Evolutionary conservation across 1,139 yeast species (phyloP).

Genomic region (Saccharomyces uvarum): DNA sequence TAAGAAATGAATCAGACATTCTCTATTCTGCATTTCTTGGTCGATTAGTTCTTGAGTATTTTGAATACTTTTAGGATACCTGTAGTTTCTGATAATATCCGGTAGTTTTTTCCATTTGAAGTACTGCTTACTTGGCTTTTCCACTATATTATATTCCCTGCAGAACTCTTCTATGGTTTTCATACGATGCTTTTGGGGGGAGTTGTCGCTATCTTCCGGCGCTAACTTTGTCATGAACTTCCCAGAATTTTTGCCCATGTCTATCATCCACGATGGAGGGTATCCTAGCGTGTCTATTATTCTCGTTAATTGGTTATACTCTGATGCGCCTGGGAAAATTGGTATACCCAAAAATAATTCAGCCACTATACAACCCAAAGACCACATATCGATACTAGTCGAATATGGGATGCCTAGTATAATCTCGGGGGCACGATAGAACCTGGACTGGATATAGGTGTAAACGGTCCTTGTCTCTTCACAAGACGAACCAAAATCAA

Average conservation of each 20-base stretch:
- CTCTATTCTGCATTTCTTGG: conserved; percentile 65
- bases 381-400: conserved; percentile 96
- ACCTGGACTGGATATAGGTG: conserved; percentile 91
- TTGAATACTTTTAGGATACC: conserved; percentile 67
- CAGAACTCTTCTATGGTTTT: conserved; percentile 57
- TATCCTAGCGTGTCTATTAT: conserved; percentile 75
- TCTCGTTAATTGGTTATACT: conserved; percentile 79
- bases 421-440: conserved; percentile 94
- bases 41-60: conserved; percentile 52
- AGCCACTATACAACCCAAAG: conserved; percentile 92
- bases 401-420: conserved; percentile 85
- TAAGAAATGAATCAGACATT: conserved; percentile 68
- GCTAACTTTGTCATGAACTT: conserved; percentile 53
- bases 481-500: conserved; percentile 96
- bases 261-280: conserved; percentile 96
- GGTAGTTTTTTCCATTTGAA: conserved; percentile 65
- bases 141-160: conserved; percentile 48
- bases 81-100: conserved; percentile 71
- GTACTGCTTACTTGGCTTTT: conserved; percentile 77
- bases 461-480: conserved; percentile 83
- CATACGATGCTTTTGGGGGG: conserved; percentile 38
- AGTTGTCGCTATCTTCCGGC: conserved; percentile 34
- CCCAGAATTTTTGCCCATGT: conserved; percentile 78
- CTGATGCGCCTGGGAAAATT: conserved; percentile 90
- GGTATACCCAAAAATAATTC: conserved; percentile 91